These are phyloP conservation scores for Neurospora terricola DNA, from an alignment of 495 filamentous ascomycete species.

Conservation along the genomic window DNA sequence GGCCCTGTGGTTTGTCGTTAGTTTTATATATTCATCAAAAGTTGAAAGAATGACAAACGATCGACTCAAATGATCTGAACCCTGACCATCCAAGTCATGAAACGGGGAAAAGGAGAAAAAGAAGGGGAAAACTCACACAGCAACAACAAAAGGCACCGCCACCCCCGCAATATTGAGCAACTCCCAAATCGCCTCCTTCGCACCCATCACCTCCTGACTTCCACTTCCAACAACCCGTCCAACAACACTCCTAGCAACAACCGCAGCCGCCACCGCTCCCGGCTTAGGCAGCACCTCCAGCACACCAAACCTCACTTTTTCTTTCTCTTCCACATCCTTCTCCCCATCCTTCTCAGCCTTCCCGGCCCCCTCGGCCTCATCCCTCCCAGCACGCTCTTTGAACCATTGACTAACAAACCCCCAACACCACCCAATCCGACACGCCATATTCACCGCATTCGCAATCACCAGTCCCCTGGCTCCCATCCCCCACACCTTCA, in stretches of 20 bases:
- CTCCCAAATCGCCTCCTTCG: conserved; percentile 30
- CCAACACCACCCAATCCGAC: conserved; percentile 72
- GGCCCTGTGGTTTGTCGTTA: conserved; percentile 30
- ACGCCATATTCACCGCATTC: conserved; percentile 76
- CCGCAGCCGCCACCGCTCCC: conserved; percentile 11
- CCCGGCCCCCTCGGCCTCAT: not conserved
- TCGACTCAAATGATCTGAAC: not conserved
- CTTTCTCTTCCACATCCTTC: not conserved
- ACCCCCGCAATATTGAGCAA: conserved; percentile 41
- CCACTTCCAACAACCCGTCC: conserved; percentile 15
- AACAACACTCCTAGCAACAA: conserved; percentile 13
- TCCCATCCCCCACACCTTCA: conserved; percentile 55
- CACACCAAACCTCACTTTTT: conserved; percentile 14
- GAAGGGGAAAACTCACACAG: conserved; percentile 45
- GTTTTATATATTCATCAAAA: not conserved
- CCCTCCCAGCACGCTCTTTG: conserved; percentile 9
- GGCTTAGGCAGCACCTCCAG: conserved; percentile 18
- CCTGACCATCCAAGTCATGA: accelerated
- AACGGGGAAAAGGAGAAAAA: not conserved
- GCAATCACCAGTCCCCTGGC: conserved; percentile 73
- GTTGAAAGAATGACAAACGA: not conserved
- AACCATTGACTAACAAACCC: conserved; percentile 62
- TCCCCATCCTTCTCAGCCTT: not conserved
- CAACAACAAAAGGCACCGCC: conserved; percentile 41
- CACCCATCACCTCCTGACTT: conserved; percentile 11